Evolutionary conservation across 768 basidiomycete genomes (phyloP), one percentile per base, ranked within the genome.

Genomic region (Russula sp.): DNA sequence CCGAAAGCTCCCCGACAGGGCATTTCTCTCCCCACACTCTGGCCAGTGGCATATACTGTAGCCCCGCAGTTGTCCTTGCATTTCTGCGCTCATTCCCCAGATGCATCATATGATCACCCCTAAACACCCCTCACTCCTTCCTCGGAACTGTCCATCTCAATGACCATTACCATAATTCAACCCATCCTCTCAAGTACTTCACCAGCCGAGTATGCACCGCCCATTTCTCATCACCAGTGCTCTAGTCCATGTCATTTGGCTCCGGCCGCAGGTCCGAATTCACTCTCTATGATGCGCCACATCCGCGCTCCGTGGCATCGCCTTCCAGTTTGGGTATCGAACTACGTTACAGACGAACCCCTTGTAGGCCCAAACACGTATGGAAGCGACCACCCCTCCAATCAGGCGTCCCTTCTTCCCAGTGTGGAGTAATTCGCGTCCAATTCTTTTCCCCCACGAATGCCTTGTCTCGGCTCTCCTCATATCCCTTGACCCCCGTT

Each of bases 41-140:
- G 61, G 61, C 49, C 39, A 49, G 29, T 38, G 48, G 55, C 48
- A 16, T 22, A 29, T 39, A 29, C 25, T 29, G 25, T 29, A 20
- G 18, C 43, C 58, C 56, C 43, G 49, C 56, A 43, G 39, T 53
- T n/a, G 13, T 43, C 43, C 35, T 49, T 32, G 3, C 51, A 16
- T 50, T 32, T 34, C 43, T 22, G 54, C 60, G 49, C 49, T 42
- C 50, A 18, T 63, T 59, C 62, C 47, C 62, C 62, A 52, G 32
- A 43, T 41, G 22, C 45, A 63, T 63, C 62, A 63, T 38, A 59
- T 63, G 61, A 63, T 52, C 41, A 29, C 25, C 25, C 16, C 60
- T 8, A 39, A 47, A 25, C 16, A 52, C 35, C 16, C 22, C 41
- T 32, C 16, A 51, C 11, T 36, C 20, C 7, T 56, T 42, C 38